Base-by-base conservation (phyloP, 2,329 filamentous ascomycete species). In the Dactylellina haptotyla region DNA sequence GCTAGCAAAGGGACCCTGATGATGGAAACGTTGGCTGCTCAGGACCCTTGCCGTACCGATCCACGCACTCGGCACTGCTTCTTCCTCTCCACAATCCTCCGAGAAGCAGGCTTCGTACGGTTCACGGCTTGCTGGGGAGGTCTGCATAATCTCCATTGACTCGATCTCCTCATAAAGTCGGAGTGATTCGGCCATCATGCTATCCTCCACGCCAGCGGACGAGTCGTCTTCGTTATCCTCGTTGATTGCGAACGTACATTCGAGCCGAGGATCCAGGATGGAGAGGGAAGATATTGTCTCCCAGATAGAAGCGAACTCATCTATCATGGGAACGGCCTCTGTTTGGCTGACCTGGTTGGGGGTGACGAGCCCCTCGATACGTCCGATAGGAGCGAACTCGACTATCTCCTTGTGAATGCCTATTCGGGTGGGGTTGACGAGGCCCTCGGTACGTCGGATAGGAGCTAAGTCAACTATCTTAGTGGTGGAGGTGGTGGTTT, bases 61-160 rank as follows among this genome's bases (percentile, higher is more conserved):
- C 41, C 41, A 46, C 41, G 30, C n/a, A 32, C 41, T 46, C 39
- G 54, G 41, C 12, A 28, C 28, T 28, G 45, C n/a, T 14, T n/a
- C n/a, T n/a, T n/a, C 10, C 23, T 43, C 34, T 32, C 45, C 30
- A 64, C 51, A 45, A 18, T 10, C 18, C 16, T 20, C 41, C 10
- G 41, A 46, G 41, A 46, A 46, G 23, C 41, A 20, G 41, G 14
- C 41, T 9, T 46, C 41, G 41, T 46, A 46, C 18, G 41, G 16
- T 46, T 46, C 41, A 18, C 39, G 50, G 9, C 30, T 34, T 30
- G 28, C 50, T 32, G 41, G 25, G 25, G 43, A 51, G 48, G 8
- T 39, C n/a, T 9, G 34, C 59, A 64, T 65, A n/a, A 65, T 72
- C 2, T 37, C 45, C 67, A 72, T 72, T n/a, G 32, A 32, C 46